A percentile compares a stretch with the other conserved stretches of the same genome.
Conservation (phyloP, 768 basidiomycete species). For the Suillus subaureus region DNA sequence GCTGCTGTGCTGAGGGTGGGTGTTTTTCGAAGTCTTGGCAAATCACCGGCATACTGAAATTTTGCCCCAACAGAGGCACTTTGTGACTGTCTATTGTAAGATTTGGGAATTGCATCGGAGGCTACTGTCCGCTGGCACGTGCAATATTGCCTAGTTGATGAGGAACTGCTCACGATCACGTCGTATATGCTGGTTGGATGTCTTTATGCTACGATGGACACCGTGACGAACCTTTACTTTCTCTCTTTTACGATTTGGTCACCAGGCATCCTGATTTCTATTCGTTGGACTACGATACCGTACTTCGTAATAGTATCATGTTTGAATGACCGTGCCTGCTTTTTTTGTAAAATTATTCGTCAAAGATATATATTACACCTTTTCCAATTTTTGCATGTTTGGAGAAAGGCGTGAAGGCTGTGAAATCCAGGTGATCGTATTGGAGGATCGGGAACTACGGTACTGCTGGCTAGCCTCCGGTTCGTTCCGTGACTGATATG, state of each 20-base stretch:
- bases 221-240: constrained; percentile 6
- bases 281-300: neutral
- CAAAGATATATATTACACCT: constrained; percentile 6
- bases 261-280: neutral
- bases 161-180: constrained; percentile 14
- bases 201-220: constrained; percentile 12
- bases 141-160: constrained; percentile 13
- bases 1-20: constrained; percentile 56
- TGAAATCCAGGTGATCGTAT: constrained; percentile 4
- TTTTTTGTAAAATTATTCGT: constrained; percentile 28
- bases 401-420: neutral
- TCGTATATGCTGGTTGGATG: constrained; percentile 21
- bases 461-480: constrained; percentile 41
- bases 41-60: neutral
- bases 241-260: neutral
- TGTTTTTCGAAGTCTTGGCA: constrained; percentile 12
- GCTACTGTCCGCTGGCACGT: constrained; percentile 17
- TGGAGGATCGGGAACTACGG: constrained; percentile 9
- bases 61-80: constrained; percentile 49
- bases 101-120: constrained; percentile 10
- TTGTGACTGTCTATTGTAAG: constrained; percentile 69
- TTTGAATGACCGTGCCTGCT: constrained; percentile 6
- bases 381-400: neutral
- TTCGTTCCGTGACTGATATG: constrained; percentile 47
- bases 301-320: neutral